Evolutionary conservation across 768 basidiomycete species (phyloP).

Genomic region (Suillus occidentalis): DNA sequence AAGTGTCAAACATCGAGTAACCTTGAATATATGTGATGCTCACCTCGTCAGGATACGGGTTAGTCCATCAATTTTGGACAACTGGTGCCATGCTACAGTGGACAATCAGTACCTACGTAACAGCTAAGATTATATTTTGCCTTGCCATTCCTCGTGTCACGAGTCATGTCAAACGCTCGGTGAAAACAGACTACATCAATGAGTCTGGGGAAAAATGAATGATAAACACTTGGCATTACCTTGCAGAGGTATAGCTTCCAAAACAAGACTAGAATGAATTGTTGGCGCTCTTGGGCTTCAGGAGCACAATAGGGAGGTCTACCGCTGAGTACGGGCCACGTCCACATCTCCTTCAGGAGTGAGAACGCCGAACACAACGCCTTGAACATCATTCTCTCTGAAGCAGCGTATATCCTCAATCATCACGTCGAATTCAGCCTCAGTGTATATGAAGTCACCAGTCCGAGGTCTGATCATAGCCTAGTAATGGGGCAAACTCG

Average conservation of each 20-base stretch:
- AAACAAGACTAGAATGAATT: slow-evolving; percentile 44
- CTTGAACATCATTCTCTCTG: slow-evolving; percentile 55
- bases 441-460: slow-evolving; percentile 77
- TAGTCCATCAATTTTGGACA: slow-evolving; percentile 60
- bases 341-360: slow-evolving; percentile 59
- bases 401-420: slow-evolving; percentile 66
- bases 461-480: slow-evolving; percentile 78
- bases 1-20: background rate
- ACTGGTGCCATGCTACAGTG: slow-evolving; percentile 34
- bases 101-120: slow-evolving; percentile 4
- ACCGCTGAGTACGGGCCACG: slow-evolving; percentile 53
- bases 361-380: slow-evolving; percentile 69
- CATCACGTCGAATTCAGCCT: slow-evolving; percentile 70
- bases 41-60: slow-evolving; percentile 82
- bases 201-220: background rate
- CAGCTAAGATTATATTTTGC: background rate
- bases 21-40: background rate
- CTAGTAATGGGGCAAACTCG: slow-evolving; percentile 41
- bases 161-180: slow-evolving; percentile 75
- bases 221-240: slow-evolving; percentile 36
- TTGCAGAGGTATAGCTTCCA: slow-evolving; percentile 60
- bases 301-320: slow-evolving; percentile 1
- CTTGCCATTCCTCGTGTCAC: slow-evolving; percentile 52
- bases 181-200: slow-evolving; percentile 68
- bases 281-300: background rate